Conservation (phyloP, 352 stramenopile species). For the Thalassiosira mediterranea region DNA sequence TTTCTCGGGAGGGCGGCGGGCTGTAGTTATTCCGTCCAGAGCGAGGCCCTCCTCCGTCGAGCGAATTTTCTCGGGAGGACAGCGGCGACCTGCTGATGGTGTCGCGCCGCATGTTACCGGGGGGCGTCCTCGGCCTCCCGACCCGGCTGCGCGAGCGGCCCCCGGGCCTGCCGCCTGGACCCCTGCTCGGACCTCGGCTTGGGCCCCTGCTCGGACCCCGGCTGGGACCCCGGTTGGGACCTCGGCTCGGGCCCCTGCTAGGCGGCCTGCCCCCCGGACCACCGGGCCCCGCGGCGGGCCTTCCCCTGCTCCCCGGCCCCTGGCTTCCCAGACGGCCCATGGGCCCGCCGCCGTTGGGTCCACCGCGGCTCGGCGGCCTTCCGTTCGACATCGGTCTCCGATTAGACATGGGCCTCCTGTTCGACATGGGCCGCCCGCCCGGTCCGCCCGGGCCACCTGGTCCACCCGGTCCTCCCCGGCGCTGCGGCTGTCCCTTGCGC, state of each 20-base stretch:
- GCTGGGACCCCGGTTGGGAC: background rate
- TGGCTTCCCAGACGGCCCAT: background rate
- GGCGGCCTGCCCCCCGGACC: background rate
- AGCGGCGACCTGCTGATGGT: too few relatives aligned
- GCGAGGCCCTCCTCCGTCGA: too few relatives aligned
- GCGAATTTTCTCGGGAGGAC: too few relatives aligned
- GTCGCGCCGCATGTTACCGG: too few relatives aligned
- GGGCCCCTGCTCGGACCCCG: too few relatives aligned
- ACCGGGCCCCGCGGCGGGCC: background rate
- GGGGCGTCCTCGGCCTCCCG: too few relatives aligned
- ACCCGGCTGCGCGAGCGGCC: too few relatives aligned
- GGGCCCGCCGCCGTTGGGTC: background rate
- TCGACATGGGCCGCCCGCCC: slow-evolving; percentile 1
- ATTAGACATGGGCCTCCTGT: too few relatives aligned
- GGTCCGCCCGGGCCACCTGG: background rate
- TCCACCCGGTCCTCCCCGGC: background rate
- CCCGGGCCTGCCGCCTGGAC: too few relatives aligned
- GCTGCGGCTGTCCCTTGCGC: background rate
- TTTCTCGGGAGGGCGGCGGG: too few relatives aligned
- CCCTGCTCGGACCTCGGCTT: too few relatives aligned
- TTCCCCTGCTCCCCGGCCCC: background rate
- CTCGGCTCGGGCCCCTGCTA: background rate
- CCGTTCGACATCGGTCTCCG: background rate
- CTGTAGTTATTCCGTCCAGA: too few relatives aligned
- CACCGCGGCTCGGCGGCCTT: background rate